Conservation (phyloP, 2,329 filamentous ascomycete genomes). For the Geosmithia flava region DNA sequence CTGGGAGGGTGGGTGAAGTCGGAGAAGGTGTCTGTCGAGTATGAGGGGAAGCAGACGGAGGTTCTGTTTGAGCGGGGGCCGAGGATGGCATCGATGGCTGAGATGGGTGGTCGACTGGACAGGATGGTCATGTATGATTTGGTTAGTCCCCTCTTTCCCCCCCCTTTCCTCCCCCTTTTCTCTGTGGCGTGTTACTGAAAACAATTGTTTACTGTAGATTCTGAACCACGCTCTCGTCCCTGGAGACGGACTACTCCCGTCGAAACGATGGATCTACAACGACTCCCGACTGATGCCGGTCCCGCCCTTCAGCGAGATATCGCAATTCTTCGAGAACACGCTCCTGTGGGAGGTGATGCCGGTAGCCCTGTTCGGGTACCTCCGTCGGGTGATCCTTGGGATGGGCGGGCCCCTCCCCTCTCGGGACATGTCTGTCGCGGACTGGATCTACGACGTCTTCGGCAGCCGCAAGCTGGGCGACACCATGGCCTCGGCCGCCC, state of each 20-base stretch:
- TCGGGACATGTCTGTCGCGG: constrained; percentile 20
- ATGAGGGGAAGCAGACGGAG: constrained; percentile 37
- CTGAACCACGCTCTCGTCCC: neutral
- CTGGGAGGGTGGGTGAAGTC: constrained; percentile 80
- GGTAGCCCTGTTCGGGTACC: constrained; percentile 11
- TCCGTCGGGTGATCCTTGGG: neutral
- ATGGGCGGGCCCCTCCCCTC: constrained; percentile 6
- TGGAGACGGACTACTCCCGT: neutral
- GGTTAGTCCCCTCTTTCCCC: constrained; percentile 28
- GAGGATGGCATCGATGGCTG: constrained; percentile 48
- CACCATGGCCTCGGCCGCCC: constrained; percentile 61
- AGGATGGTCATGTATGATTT: constrained; percentile 58
- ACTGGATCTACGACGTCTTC: constrained; percentile 20
- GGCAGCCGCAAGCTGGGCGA: constrained; percentile 36
- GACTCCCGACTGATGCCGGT: neutral
- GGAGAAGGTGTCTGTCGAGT: constrained; percentile 41
- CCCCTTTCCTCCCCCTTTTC: neutral
- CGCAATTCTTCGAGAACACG: constrained; percentile 3
- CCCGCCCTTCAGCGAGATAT: neutral
- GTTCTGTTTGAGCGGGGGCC: constrained; percentile 79
- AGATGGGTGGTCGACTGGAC: constrained; percentile 16
- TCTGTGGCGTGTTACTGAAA: no score
- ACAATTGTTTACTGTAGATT: neutral
- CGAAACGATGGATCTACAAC: constrained; percentile 1
- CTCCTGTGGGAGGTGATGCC: constrained; percentile 18